Percentiles rank a stretch among this genome's conserved stretches.
Evolutionary conservation across 1,139 yeast genomes (phyloP).

Genomic region (Chernovozyma aurita): DNA sequence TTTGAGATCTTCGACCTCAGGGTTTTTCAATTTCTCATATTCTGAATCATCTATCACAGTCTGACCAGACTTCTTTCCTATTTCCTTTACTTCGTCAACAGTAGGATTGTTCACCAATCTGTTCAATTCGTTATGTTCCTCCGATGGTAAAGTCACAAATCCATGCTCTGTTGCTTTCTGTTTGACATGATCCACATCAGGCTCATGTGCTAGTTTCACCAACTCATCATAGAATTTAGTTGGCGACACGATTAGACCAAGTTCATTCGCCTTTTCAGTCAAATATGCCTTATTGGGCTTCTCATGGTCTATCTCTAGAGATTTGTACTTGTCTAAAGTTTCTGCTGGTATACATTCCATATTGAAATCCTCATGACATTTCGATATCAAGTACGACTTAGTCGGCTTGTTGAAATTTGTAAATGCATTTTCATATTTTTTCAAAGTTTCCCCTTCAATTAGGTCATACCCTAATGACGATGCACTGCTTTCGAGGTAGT

Average conservation of each 20-base stretch:
- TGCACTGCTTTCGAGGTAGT: slow-evolving; percentile 10
- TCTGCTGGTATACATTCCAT: slow-evolving; percentile 22
- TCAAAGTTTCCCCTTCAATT: slow-evolving; percentile 16
- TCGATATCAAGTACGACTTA: slow-evolving; percentile 21
- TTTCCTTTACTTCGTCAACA: slow-evolving; percentile 10
- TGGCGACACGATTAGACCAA: slow-evolving; percentile 30
- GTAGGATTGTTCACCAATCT: slow-evolving; percentile 17
- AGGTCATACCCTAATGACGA: slow-evolving; percentile 14
- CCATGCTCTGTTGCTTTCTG: slow-evolving; percentile 21
- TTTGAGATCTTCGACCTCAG: slow-evolving; percentile 11
- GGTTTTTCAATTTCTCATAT: slow-evolving; percentile 10
- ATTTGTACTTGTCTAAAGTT: slow-evolving; percentile 19
- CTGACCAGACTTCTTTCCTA: slow-evolving; percentile 2
- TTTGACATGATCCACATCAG: slow-evolving; percentile 22
- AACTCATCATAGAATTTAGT: slow-evolving; percentile 27
- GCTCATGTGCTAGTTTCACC: slow-evolving; percentile 21
- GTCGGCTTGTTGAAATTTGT: slow-evolving; percentile 22
- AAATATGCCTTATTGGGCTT: slow-evolving; percentile 23
- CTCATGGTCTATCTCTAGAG: slow-evolving; percentile 23
- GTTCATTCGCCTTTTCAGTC: slow-evolving; percentile 26
- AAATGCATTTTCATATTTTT: slow-evolving; percentile 14
- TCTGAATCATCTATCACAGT: slow-evolving; percentile 8
- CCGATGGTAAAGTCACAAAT: slow-evolving; percentile 13
- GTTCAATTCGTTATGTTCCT: slow-evolving; percentile 16
- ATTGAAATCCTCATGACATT: slow-evolving; percentile 18